These are phyloP conservation scores for Monilinia fructigena DNA, from an alignment of 2,329 filamentous ascomycete genomes.

Conservation along the genomic window DNA sequence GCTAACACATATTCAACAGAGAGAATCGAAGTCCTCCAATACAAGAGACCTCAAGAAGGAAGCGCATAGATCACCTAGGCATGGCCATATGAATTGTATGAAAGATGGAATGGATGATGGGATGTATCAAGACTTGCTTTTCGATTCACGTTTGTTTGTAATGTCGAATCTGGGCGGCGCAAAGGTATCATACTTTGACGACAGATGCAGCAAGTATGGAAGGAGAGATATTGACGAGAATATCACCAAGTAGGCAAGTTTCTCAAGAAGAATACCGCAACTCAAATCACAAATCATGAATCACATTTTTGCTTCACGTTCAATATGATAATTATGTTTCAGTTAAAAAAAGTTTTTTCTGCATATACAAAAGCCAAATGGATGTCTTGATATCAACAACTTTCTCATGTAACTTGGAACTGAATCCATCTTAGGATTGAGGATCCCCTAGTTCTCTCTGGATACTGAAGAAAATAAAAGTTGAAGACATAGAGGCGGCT, in stretches of 20 bases:
- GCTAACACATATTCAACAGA: constrained; percentile 20
- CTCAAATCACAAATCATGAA: neutral
- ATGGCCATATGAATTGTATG: constrained; percentile 3
- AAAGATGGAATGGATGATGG: constrained; percentile 14
- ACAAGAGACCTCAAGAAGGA: constrained; percentile 4
- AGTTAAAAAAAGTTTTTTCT: too few relatives aligned
- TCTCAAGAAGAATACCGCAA: neutral
- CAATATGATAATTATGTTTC: neutral
- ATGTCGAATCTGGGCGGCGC: constrained; percentile 10
- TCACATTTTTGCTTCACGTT: neutral
- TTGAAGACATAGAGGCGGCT: too few relatives aligned
- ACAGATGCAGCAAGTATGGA: neutral
- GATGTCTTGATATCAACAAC: too few relatives aligned
- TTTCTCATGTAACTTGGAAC: neutral
- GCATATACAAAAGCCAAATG: too few relatives aligned
- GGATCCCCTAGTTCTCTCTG: neutral
- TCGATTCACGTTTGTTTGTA: constrained; percentile 10
- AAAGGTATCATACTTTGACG: constrained; percentile 6
- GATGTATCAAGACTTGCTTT: constrained; percentile 19
- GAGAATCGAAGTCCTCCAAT: constrained; percentile 26
- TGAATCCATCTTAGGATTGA: neutral
- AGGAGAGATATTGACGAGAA: neutral
- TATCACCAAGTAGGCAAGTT: neutral
- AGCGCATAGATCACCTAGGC: constrained; percentile 9
- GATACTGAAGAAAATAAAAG: too few relatives aligned